These are phyloP conservation scores for Carex parvula DNA, from an alignment of 176 grass and related monocot species.

Conservation along the genomic window DNA sequence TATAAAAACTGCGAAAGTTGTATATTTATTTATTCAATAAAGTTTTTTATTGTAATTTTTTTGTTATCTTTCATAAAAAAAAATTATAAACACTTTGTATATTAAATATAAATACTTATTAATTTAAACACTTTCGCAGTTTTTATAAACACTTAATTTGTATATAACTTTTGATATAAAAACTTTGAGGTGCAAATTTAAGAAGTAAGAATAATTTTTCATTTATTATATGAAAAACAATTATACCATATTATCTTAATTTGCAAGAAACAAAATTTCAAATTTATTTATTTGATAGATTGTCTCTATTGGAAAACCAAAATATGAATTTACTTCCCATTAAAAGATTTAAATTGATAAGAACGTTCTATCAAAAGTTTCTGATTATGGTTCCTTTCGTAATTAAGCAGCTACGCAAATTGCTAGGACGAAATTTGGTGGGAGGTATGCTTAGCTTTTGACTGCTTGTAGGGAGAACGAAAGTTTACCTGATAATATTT, in stretches of 20 bases:
- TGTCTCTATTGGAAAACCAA: neutral
- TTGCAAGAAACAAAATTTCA: neutral
- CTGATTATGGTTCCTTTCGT: constrained; percentile 1
- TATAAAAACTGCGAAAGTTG: too few species aligned
- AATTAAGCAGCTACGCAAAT: neutral
- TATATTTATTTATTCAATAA: too few species aligned
- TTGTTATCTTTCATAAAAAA: too few species aligned
- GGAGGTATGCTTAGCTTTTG: neutral
- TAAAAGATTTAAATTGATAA: neutral
- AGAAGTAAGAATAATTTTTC: too few species aligned
- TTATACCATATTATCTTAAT: neutral
- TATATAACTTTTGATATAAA: too few species aligned
- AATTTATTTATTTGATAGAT: neutral
- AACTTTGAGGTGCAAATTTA: too few species aligned
- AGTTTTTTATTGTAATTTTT: too few species aligned
- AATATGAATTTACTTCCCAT: neutral
- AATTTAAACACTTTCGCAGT: too few species aligned
- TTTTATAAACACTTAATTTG: too few species aligned
- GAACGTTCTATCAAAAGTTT: too few species aligned
- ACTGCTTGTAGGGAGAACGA: neutral
- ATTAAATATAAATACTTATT: too few species aligned
- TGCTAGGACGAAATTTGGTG: neutral
- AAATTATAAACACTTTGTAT: too few species aligned
- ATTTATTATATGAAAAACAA: neutral
- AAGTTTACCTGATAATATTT: neutral